Evolutionary conservation across 345 rosid genomes (phyloP).

Genomic region (Linum lewisii): DNA sequence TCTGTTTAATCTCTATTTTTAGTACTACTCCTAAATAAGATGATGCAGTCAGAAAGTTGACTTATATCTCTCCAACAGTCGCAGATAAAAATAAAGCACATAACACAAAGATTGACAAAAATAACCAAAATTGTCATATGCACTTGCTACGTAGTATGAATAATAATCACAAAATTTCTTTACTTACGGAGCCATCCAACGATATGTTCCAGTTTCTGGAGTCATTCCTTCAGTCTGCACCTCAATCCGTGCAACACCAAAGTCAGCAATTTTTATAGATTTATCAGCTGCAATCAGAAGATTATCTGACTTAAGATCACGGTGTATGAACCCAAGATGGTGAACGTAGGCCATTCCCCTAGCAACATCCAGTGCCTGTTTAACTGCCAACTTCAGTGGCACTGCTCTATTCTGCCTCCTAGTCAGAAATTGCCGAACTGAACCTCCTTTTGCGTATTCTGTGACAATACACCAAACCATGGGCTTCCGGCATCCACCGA

Average conservation of each 20-base stretch:
- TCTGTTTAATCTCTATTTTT: too few species aligned
- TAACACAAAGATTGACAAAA: too few species aligned
- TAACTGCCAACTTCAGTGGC: conserved; percentile 27
- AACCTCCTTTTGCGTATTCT: conserved; percentile 27
- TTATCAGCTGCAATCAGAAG: conserved; percentile 20
- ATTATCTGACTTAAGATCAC: conserved; percentile 26
- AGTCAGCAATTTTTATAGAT: conserved; percentile 25
- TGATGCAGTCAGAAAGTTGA: too few species aligned
- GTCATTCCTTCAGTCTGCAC: conserved; percentile 32
- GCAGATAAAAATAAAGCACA: not conserved
- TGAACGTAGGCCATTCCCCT: conserved; percentile 26
- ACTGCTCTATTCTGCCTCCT: conserved; percentile 19
- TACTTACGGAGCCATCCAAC: conserved; percentile 31
- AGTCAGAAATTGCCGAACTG: conserved; percentile 18
- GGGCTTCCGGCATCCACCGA: conserved; percentile 22
- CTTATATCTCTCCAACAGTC: too few species aligned
- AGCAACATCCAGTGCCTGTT: conserved; percentile 26
- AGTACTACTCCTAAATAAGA: too few species aligned
- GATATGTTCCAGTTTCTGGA: conserved; percentile 27
- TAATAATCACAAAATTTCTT: not conserved
- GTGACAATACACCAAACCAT: conserved; percentile 30
- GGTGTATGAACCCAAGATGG: conserved; percentile 18
- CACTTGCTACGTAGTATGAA: not conserved
- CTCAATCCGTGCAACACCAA: conserved; percentile 26
- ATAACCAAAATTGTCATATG: too few species aligned